These are phyloP conservation scores for Pseudoturritis turrita DNA, from an alignment of 345 rosid species.

Conservation along the genomic window DNA sequence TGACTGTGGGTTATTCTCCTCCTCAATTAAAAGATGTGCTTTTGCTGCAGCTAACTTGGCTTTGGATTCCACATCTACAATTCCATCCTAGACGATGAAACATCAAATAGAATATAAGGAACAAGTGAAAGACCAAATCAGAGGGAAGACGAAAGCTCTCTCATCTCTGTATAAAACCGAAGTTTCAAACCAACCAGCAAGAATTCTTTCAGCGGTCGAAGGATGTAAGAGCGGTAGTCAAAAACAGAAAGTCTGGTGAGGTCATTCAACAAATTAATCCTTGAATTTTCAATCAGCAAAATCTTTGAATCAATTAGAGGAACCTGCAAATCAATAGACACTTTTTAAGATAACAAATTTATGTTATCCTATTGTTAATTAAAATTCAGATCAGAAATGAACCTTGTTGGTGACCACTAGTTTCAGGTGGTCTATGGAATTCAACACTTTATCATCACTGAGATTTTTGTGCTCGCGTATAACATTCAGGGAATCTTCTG, in stretches of 20 bases:
- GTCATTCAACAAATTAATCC: neutral
- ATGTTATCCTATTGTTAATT: neutral
- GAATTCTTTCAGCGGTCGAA: constrained; percentile 1
- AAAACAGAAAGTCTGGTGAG: constrained; percentile 13
- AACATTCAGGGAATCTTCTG: neutral
- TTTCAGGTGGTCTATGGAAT: neutral
- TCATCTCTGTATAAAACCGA: neutral
- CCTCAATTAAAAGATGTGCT: neutral
- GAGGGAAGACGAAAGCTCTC: neutral
- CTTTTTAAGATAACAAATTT: neutral
- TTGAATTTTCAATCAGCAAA: constrained; percentile 6
- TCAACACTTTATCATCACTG: constrained; percentile 8
- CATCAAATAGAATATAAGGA: neutral
- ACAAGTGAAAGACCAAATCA: neutral
- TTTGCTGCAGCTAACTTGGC: constrained; percentile 8
- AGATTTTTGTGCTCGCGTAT: neutral
- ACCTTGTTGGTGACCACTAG: neutral
- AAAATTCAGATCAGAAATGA: neutral
- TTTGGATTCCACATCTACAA: neutral
- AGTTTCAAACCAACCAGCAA: neutral
- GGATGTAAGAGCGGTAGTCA: constrained; percentile 19
- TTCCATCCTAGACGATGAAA: neutral
- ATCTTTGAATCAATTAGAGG: neutral
- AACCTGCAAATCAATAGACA: neutral
- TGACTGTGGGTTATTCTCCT: neutral